A percentile compares a stretch with the other conserved stretches of the same genome.
phyloP scores from a whole-genome alignment of 306 rosid genomes.

The Albizia julibrissin region DNA sequence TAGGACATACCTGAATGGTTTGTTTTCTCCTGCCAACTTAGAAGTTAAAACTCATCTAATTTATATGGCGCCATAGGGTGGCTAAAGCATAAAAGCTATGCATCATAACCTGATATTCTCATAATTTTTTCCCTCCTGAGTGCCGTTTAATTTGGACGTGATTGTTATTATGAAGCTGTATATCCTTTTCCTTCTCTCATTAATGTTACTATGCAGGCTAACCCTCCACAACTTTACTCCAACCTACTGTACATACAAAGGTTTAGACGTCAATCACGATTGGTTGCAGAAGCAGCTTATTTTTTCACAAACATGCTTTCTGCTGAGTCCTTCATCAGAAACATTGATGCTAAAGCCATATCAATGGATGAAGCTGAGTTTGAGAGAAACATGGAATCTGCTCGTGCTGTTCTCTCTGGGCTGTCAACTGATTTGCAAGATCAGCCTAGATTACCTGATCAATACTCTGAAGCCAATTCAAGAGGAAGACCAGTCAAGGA shows the following conservation, averaged over 20 bases:
- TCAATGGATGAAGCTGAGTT: slow-evolving; percentile 91
- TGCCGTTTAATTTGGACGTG: slow-evolving; percentile 16
- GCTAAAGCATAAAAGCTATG: slow-evolving; percentile 19
- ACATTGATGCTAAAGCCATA: slow-evolving; percentile 87
- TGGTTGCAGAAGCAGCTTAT: slow-evolving; percentile 85
- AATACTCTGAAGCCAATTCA: slow-evolving; percentile 42
- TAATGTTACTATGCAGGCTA: slow-evolving; percentile 69
- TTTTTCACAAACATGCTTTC: slow-evolving; percentile 95
- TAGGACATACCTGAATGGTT: slow-evolving; percentile 19
- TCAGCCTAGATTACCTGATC: slow-evolving; percentile 52
- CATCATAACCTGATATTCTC: slow-evolving; percentile 25
- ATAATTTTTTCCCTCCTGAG: slow-evolving; percentile 16
- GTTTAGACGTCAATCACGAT: slow-evolving; percentile 79
- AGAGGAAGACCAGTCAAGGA: slow-evolving; percentile 46
- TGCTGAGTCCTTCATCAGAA: slow-evolving; percentile 87
- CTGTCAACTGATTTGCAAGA: slow-evolving; percentile 61
- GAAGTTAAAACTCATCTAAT: background rate
- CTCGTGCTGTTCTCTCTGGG: slow-evolving; percentile 85
- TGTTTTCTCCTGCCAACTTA: slow-evolving; percentile 1
- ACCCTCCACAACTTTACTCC: slow-evolving; percentile 95
- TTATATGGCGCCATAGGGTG: background rate
- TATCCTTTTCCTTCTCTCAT: slow-evolving; percentile 12
- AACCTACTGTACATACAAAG: slow-evolving; percentile 90
- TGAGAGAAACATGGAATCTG: slow-evolving; percentile 86
- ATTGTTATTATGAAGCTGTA: slow-evolving; percentile 1